Base-by-base conservation (phyloP, 2,329 filamentous ascomycete species). In the Juglanconis sp. region DNA sequence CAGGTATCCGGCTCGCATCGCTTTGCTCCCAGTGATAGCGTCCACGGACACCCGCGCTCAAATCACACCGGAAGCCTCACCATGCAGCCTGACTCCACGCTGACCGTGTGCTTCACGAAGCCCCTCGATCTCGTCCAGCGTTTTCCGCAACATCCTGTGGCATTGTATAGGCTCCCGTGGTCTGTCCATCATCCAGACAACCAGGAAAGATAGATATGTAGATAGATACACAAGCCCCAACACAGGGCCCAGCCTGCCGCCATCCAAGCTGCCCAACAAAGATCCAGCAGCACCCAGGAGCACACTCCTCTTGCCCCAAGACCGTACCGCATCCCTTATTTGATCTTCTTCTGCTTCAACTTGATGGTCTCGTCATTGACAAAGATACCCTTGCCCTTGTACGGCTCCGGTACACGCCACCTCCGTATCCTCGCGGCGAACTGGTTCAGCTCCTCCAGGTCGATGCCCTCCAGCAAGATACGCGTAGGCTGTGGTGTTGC, bases 341-440 rank as follows among this genome's bases (percentile, higher is more conserved):
- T 94, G 75, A 94, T 92, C 85, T 94, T 95, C 89, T 97, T 99
- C 71, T 91, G 89, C 88, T 99, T 99, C 76, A 99, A 76, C 83
- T 90, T 96, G 79, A 99, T 97, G 35, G 92, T 97, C 83, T 99
- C 92, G 65, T 93, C 92, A 71, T 98, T 96, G 69, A 99, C 88
- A 74, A 98, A 99, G 68, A 99, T 96, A 69, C 95, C 95, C 86
- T 99, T 98, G 67, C 95, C 95, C 86, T 99, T 99, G 78, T 99
- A 99, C 66, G 95, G 95, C 79, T 99, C 95, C 35, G 95, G 95
- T 65, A 84, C 85, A 72, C 95, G 88, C 94, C 94, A 98, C 76
- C 81, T 84, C 68, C 92, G 83, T 67, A 99, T 96, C 68, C 88
- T 81, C 0, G 95, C 95, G 17, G 95, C 95, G 75, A 98, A 97